Evolutionary conservation across 331 rosid species (phyloP), one percentile per base, ranked within the genome.

Genomic region (Arachis monticola): DNA sequence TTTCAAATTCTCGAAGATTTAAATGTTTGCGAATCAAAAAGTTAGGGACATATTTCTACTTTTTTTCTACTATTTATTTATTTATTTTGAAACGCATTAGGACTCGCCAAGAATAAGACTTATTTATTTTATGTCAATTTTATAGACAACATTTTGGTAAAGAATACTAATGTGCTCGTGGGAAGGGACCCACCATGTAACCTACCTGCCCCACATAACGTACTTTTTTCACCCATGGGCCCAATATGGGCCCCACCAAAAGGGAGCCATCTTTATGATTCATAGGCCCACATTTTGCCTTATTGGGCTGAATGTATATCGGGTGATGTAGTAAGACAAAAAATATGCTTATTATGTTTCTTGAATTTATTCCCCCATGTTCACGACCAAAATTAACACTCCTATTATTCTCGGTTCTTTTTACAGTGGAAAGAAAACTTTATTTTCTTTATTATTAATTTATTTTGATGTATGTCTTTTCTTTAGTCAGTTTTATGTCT

Each of bases 201-300:
- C 51, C 67, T 13, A 44, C 47, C 59, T 44, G 59, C 56, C 66
- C 59, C 65, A 75, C 73, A 65, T 44, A 75, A 55, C 67, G 79
- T 75, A 65, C 73, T 75, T 65, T 22, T 38, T 8, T n/a, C 32
- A 65, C 47, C 71, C 50, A 5, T 41, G 8, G 65, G 66, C 60
- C 22, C 50, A 55, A 22, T 0, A 5, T 48, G 64, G 80, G 61
- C 80, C 80, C 67, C 47, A 66, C 59, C 65, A 30, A 41, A 30
- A 8, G 66, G 27, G 47, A n/a, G 47, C 10, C 11, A 66, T 67
- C 83, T 53, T 70, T 53, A 12, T 74, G 72, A 2, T 13, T 50
- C 13, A 11, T 41, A 70, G 83, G 67, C 79, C 83, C 72, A 79
- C 60, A 48, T 73, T 13, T 50, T 61, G 5, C 65, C 56, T 31